Conservation (phyloP, 1,284 basidiomycete species). For the Ganoderma lingzhi region DNA sequence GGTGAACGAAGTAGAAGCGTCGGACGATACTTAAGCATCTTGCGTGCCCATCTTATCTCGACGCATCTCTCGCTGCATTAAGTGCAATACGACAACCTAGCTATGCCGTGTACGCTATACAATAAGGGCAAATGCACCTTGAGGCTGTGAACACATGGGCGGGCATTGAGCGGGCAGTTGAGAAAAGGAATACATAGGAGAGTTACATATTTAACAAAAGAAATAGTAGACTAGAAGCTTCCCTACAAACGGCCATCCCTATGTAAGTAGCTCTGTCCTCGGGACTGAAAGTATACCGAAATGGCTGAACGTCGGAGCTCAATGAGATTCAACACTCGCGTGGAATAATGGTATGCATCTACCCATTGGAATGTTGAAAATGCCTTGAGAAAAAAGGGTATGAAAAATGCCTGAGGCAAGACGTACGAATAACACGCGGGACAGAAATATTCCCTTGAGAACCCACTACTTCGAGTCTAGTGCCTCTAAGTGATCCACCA, state of each 20-base stretch:
- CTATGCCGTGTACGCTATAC: not conserved
- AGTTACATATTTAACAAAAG: too few species aligned
- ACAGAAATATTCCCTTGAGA: not conserved
- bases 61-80: not conserved
- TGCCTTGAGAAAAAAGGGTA: not conserved
- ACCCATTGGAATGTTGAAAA: not conserved
- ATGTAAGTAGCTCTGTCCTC: too few species aligned
- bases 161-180: not conserved
- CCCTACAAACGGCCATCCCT: too few species aligned
- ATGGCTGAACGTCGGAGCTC: too few species aligned
- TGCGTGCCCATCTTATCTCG: not conserved
- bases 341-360: too few species aligned
- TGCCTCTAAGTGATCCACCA: slow-evolving; percentile 80
- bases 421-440: not conserved
- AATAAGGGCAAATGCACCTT: not conserved
- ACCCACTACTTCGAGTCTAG: slow-evolving; percentile 51
- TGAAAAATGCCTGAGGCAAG: not conserved
- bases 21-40: not conserved
- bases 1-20: not conserved
- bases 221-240: not conserved
- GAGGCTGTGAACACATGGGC: not conserved
- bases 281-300: too few species aligned
- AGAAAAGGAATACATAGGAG: not conserved
- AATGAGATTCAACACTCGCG: too few species aligned
- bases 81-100: not conserved